Conservation (phyloP, 2,329 filamentous ascomycete species). For the Beauveria bassiana region DNA sequence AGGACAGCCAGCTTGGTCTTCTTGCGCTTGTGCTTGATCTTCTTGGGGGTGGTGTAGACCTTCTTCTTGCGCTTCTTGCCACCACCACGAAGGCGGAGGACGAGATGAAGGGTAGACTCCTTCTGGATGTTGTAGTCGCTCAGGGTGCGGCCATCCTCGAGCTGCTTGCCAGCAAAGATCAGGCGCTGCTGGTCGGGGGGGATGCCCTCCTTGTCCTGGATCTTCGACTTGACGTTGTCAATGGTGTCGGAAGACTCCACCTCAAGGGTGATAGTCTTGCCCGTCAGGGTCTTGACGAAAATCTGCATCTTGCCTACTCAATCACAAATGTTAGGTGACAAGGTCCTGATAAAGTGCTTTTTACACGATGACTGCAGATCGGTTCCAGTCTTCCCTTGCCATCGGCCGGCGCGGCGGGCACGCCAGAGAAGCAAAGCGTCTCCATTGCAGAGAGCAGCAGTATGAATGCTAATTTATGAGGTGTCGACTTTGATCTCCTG, state of each 20-base stretch:
- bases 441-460: background rate
- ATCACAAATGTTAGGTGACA: slow-evolving; percentile 31
- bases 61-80: slow-evolving; percentile 99
- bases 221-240: slow-evolving; percentile 99
- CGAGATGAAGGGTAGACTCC: slow-evolving; percentile 97
- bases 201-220: slow-evolving; percentile 98
- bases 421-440: background rate
- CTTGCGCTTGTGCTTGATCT: slow-evolving; percentile 99
- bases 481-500: background rate
- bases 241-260: slow-evolving; percentile 99
- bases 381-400: background rate
- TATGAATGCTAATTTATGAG: background rate
- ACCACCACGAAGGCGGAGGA: slow-evolving; percentile 96
- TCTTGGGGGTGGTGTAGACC: slow-evolving; percentile 99
- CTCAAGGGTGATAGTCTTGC: slow-evolving; percentile 99
- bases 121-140: slow-evolving; percentile 99
- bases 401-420: background rate
- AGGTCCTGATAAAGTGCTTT: background rate
- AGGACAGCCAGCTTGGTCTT: slow-evolving; percentile 99
- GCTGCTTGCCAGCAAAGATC: slow-evolving; percentile 99
- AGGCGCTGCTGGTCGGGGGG: slow-evolving; percentile 98
- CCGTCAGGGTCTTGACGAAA: slow-evolving; percentile 85
- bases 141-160: slow-evolving; percentile 97
- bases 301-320: slow-evolving; percentile 64
- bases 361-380: background rate